phyloP scores from a whole-genome alignment of 1,139 yeast species.

The Candida buenavistaensis region DNA sequence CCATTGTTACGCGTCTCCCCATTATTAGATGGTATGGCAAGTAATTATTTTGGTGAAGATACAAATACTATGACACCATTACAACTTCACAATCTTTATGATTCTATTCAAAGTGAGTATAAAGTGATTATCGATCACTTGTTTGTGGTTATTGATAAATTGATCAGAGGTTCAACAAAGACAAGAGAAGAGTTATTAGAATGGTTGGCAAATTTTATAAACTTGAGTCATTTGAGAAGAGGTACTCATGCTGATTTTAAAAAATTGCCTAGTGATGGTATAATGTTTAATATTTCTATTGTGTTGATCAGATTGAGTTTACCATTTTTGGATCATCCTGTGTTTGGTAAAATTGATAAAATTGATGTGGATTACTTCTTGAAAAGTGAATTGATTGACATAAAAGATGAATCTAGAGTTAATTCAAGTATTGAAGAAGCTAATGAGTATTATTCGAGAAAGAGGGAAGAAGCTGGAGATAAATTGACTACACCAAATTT shows the following conservation, averaged over 20 bases:
- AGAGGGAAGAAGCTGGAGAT: slow-evolving; percentile 12
- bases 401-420: slow-evolving; percentile 79
- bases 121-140: slow-evolving; percentile 57
- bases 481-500: slow-evolving; percentile 56
- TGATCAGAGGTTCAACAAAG: slow-evolving; percentile 71
- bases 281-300: slow-evolving; percentile 74
- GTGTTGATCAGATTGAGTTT: slow-evolving; percentile 70
- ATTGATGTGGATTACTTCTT: slow-evolving; percentile 69
- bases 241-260: slow-evolving; percentile 80
- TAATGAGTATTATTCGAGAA: slow-evolving; percentile 47
- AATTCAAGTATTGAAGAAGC: slow-evolving; percentile 76
- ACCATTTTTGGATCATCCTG: slow-evolving; percentile 76
- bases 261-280: slow-evolving; percentile 73
- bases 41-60: slow-evolving; percentile 46
- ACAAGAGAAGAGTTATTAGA: slow-evolving; percentile 63
- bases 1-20: slow-evolving; percentile 79
- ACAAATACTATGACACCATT: slow-evolving; percentile 37
- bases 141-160: slow-evolving; percentile 67
- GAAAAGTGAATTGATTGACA: slow-evolving; percentile 53
- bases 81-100: slow-evolving; percentile 49
- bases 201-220: slow-evolving; percentile 72
- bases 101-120: slow-evolving; percentile 61
- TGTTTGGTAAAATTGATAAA: slow-evolving; percentile 64
- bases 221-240: slow-evolving; percentile 80
- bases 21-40: slow-evolving; percentile 45